Base-by-base conservation (phyloP, 2,329 filamentous ascomycete species). In the Diaporthe helianthi region DNA sequence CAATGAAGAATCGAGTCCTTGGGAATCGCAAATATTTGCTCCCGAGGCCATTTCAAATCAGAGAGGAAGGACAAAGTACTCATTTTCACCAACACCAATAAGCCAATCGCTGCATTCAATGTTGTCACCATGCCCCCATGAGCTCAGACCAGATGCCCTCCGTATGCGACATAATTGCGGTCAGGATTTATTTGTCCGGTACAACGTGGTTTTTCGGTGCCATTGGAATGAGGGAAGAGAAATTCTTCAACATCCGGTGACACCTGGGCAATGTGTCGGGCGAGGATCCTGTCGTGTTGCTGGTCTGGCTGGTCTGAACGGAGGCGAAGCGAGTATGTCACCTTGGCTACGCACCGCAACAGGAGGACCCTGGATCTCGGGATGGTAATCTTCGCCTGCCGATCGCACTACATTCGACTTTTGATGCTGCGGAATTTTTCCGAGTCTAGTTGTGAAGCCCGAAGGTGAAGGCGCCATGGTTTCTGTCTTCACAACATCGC, bases 181-280 rank as follows among this genome's bases (percentile, higher is more conserved):
- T 24, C 58, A 29, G 7, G 12, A 12, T 26, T 19, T 4, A 61
- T 33, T 36, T 17, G 9, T 31, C n/a, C n/a, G 58, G 44, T 19
- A n/a, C 44, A 36, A 3, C 9, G 2, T 36, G 58, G 26, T 12
- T 31, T n/a, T 63, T 19, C 44, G 49, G 44, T 19, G n/a, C 29
- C 33, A 29, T 49, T 29, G 19, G 12, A 29, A 29, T 49, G 58
- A 3, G 58, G 49, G n/a, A 22, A 63, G 13, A 63, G 44, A 7
- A 63, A 63, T 1, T 63, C 58, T 26, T 63, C 58, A n/a, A 63
- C 58, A 3, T 63, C 58, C 19, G 58, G 58, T 24, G 58, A 63
- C 44, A n/a, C n/a, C n/a, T n/a, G n/a, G n/a, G n/a, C n/a, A 63
- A 36, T 26, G 58, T 36, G 29, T 49, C 41, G n/a, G 58, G 41